These are phyloP conservation scores for Scutellaria galericulata DNA, from an alignment of 257 asterid genomes.

Conservation along the genomic window DNA sequence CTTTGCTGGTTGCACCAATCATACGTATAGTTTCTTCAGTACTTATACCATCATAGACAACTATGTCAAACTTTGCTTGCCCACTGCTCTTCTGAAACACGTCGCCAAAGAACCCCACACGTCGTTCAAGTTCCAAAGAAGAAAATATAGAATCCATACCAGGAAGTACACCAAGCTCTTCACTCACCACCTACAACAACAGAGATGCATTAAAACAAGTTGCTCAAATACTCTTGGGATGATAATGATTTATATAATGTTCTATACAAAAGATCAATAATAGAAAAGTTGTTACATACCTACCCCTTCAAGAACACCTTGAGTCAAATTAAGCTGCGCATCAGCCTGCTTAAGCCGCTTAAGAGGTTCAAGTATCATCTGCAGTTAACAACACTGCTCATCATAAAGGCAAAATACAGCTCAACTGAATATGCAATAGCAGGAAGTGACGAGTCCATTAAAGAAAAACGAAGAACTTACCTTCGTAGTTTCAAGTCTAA, in stretches of 20 bases:
- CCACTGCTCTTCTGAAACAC: conserved; percentile 41
- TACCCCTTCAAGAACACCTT: conserved; percentile 99
- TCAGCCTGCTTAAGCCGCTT: conserved; percentile 86
- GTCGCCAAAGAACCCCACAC: conserved; percentile 55
- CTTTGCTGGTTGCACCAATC: conserved; percentile 83
- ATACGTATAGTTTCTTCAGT: conserved; percentile 86
- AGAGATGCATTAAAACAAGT: conserved; percentile 32
- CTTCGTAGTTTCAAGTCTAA: conserved; percentile 89
- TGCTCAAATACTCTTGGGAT: not conserved
- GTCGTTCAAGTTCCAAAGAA: conserved; percentile 70
- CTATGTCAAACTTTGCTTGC: conserved; percentile 59
- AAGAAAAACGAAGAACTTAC: conserved; percentile 42
- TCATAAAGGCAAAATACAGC: conserved; percentile 32
- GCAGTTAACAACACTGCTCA: conserved; percentile 36
- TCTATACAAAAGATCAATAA: too few relatives aligned
- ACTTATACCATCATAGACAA: conserved; percentile 82
- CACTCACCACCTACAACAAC: conserved; percentile 79
- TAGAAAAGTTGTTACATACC: conserved; percentile 52
- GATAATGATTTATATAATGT: not conserved
- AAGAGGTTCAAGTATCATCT: conserved; percentile 97
- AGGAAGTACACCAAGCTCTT: conserved; percentile 96
- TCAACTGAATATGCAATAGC: conserved; percentile 16
- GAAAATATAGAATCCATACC: conserved; percentile 98
- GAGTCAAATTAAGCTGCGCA: conserved; percentile 84
- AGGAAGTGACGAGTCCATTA: not conserved